Conservation (phyloP, 2,329 filamentous ascomycete genomes). For the Xenoacremonium recifei region DNA sequence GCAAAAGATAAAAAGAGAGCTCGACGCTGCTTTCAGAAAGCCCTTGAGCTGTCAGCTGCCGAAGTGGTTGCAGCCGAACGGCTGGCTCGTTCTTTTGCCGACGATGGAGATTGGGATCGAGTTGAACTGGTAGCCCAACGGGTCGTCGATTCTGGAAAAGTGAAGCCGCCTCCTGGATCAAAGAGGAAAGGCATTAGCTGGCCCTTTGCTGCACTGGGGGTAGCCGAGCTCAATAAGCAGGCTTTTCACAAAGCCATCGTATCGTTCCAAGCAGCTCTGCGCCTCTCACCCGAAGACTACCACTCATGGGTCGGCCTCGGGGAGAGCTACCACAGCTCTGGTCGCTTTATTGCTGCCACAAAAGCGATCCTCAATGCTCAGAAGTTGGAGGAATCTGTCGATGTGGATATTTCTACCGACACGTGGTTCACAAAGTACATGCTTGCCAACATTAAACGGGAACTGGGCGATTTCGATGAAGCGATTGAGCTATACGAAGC, state of each 20-base stretch:
- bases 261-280: slow-evolving; percentile 85
- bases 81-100: slow-evolving; percentile 80
- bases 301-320: slow-evolving; percentile 95
- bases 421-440: slow-evolving; percentile 97
- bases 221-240: slow-evolving; percentile 92
- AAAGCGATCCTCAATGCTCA: slow-evolving; percentile 88
- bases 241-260: slow-evolving; percentile 86
- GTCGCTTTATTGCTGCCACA: slow-evolving; percentile 88
- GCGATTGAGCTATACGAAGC: slow-evolving; percentile 74
- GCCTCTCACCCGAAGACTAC: slow-evolving; percentile 83
- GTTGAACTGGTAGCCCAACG: slow-evolving; percentile 90
- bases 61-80: slow-evolving; percentile 87
- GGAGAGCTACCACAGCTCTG: slow-evolving; percentile 96
- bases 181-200: slow-evolving; percentile 92
- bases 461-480: slow-evolving; percentile 85
- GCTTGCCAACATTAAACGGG: slow-evolving; percentile 90
- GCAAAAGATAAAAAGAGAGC: slow-evolving; percentile 82
- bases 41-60: slow-evolving; percentile 84
- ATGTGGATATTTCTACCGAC: slow-evolving; percentile 56
- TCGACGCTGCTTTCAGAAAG: slow-evolving; percentile 92
- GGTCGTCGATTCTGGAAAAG: slow-evolving; percentile 91
- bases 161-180: slow-evolving; percentile 84
- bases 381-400: slow-evolving; percentile 62
- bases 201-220: slow-evolving; percentile 91
- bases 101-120: slow-evolving; percentile 91